These are phyloP conservation scores for Heimioporus punctisporus DNA, from an alignment of 1,284 basidiomycete species.

Conservation along the genomic window DNA sequence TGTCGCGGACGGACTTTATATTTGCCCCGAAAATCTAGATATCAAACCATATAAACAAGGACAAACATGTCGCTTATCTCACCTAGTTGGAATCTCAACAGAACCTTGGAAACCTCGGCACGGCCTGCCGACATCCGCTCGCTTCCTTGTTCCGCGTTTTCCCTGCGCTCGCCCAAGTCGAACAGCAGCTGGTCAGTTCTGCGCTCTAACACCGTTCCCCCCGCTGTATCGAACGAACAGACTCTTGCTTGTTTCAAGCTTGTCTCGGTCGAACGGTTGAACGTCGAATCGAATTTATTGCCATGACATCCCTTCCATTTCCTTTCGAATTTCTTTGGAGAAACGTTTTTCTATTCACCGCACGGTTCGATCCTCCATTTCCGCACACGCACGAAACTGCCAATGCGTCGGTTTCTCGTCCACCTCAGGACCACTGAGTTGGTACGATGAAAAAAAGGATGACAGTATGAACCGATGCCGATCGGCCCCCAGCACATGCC, in stretches of 20 bases:
- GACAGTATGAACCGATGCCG: slow-evolving; percentile 16
- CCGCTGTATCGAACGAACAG: background rate
- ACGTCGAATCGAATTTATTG: background rate
- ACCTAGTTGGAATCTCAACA: slow-evolving; percentile 22
- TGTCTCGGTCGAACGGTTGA: background rate
- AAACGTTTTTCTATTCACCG: slow-evolving; percentile 16
- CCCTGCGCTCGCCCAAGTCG: slow-evolving; percentile 7
- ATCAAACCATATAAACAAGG: slow-evolving; percentile 29
- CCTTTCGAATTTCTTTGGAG: background rate
- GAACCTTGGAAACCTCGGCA: slow-evolving; percentile 25
- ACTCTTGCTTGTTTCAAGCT: too few species aligned
- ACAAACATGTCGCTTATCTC: slow-evolving; percentile 28
- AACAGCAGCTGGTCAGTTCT: background rate
- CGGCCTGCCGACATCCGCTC: slow-evolving; percentile 10
- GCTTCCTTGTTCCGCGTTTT: slow-evolving; percentile 18
- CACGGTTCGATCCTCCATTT: slow-evolving; percentile 1
- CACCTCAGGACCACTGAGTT: background rate
- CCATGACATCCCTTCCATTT: background rate
- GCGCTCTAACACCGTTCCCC: slow-evolving; percentile 24
- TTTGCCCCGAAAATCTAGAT: slow-evolving; percentile 30
- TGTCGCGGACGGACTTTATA: slow-evolving; percentile 37
- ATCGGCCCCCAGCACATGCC: slow-evolving; percentile 16
- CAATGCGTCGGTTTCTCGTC: too few species aligned
- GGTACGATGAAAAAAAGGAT: slow-evolving; percentile 1
- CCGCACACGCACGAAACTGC: background rate